Evolutionary conservation across 179 eudicot genomes (phyloP).

Genomic region (Beta lomatogona): DNA sequence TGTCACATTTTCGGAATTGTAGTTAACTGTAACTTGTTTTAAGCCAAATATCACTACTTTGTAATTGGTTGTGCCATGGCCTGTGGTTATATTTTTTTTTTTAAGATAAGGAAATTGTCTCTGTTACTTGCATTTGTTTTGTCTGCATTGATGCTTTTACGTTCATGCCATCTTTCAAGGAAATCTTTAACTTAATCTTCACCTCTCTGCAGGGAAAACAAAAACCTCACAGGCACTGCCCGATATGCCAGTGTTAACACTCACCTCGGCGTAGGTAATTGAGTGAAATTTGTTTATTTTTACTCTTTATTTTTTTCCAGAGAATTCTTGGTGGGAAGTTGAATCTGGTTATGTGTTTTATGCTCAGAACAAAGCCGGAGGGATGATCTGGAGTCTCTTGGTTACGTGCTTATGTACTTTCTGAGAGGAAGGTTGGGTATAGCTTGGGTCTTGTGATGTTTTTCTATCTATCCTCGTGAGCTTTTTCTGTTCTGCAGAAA

Average conservation of each 20-base stretch:
- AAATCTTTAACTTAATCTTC: neutral
- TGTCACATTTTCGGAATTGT: neutral
- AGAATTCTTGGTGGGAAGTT: neutral
- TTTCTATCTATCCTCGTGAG: neutral
- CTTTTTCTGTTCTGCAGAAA: neutral
- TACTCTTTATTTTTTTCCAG: neutral
- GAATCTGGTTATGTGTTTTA: conserved; percentile 18
- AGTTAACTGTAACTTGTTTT: neutral
- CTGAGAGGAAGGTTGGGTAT: conserved; percentile 79
- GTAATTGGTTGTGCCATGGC: neutral
- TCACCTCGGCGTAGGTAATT: conserved; percentile 82
- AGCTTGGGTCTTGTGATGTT: neutral
- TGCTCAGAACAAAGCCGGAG: conserved; percentile 90
- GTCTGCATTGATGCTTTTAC: neutral
- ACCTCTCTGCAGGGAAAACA: conserved; percentile 62
- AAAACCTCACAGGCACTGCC: conserved; percentile 93
- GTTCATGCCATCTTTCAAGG: neutral
- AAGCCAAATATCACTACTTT: neutral
- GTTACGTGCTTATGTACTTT: conserved; percentile 93
- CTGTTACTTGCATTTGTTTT: neutral
- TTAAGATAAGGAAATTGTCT: neutral
- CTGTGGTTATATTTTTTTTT: neutral
- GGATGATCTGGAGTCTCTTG: conserved; percentile 98
- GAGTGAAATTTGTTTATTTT: conserved; percentile 1
- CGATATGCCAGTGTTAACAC: conserved; percentile 98